Evolutionary conservation across 2,329 filamentous ascomycete species (phyloP), one percentile per base, ranked within the genome.

Genomic region (Cladosporium sphaerospermum): DNA sequence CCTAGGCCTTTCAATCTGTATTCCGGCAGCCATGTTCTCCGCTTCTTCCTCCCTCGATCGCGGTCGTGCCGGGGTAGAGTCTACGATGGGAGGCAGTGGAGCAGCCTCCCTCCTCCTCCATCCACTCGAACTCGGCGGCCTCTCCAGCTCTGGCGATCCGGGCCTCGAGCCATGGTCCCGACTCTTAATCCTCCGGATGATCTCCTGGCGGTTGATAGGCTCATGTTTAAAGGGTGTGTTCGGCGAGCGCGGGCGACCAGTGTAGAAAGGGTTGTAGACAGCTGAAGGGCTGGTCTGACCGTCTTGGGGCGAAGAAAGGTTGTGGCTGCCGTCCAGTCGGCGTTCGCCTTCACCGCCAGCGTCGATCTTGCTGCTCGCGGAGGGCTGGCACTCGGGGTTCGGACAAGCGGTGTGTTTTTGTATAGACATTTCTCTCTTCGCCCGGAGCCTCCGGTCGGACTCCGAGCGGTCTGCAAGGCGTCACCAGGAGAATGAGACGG

Each of bases 131-230:
- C 45, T 57, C 10, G 54, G 52, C 39, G 57, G 55, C 34, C 61
- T 55, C 42, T 59, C 59, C 14, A 62, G 33, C 52, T 63, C 61
- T 11, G 61, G 61, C 37, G 60, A 62, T 11, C 56, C 57, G 9
- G 64, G 62, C 41, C 64, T 56, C 13, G 62, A 65, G 6, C 51
- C 41, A 46, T 50, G 36, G 14, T 61, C 62, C 48, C 57, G 53
- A 44, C 59, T 82, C 73, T 96, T 96, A 60, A 96, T 78, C 59
- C 85, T 80, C 69, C 90, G 82, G 54, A 97, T 96, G 62, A 96
- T 75, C 69, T 91, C 86, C 54, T 83, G 82, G 58, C 91, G 80
- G 67, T 89, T 83, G 44, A 73, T 63, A 40, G 67, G 58, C 32
- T 55, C 55, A 32, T 56, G 45, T 47, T 59, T 67, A 52, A 60